phyloP scores from a whole-genome alignment of 192 early-diverging fungal species.

The Geranomyces michiganensis region DNA sequence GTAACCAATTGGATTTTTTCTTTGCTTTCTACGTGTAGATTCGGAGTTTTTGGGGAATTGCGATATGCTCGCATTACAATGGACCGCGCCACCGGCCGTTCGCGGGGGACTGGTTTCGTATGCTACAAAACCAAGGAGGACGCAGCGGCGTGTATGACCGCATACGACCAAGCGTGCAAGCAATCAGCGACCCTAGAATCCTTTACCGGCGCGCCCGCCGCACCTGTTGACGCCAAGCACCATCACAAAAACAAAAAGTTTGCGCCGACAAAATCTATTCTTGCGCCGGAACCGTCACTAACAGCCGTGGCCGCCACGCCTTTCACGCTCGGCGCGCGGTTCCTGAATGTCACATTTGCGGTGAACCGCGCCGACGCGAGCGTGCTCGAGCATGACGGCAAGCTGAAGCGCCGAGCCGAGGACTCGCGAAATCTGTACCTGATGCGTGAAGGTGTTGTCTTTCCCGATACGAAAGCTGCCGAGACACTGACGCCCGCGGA shows the following conservation, averaged over 20 bases:
- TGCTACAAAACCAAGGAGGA: constrained; percentile 75
- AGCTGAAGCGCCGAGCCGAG: constrained; percentile 63
- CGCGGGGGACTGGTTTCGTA: constrained; percentile 93
- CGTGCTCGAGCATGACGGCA: constrained; percentile 62
- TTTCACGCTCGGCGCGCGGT: constrained; percentile 75
- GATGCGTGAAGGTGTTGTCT: constrained; percentile 89
- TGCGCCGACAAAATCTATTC: constrained; percentile 56
- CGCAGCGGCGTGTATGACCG: constrained; percentile 76
- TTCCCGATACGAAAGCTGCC: constrained; percentile 80
- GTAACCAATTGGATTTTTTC: background rate
- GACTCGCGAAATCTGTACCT: constrained; percentile 89
- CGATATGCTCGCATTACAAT: constrained; percentile 84
- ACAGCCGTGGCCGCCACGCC: constrained; percentile 58
- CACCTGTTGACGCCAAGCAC: constrained; percentile 44
- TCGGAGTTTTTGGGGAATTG: constrained; percentile 70
- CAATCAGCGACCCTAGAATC: constrained; percentile 50
- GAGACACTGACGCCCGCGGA: constrained; percentile 68
- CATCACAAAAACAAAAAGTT: constrained; percentile 62
- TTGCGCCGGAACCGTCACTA: constrained; percentile 68
- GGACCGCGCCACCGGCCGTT: constrained; percentile 79
- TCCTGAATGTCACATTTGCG: constrained; percentile 77
- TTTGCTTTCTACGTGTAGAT: constrained; percentile 51
- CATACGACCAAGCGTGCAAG: constrained; percentile 63
- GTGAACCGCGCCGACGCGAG: constrained; percentile 75
- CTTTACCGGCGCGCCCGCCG: constrained; percentile 12